A percentile compares a stretch with the other conserved stretches of the same genome.
Conservation (phyloP, 1,284 basidiomycete genomes). For the Leucocoprinus gongylophorus region DNA sequence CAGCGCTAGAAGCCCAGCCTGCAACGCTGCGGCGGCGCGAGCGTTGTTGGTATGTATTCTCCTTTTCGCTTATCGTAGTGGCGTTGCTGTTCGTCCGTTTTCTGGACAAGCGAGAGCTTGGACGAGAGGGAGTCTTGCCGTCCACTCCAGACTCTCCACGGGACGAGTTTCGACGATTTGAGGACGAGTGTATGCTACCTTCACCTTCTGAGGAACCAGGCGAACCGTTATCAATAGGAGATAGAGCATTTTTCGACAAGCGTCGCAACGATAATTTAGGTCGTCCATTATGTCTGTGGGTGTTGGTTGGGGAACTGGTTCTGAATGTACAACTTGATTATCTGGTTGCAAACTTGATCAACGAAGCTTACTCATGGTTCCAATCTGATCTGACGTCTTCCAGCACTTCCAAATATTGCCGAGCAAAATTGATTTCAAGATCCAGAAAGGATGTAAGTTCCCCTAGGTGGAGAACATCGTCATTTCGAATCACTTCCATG, state of each 20-base stretch:
- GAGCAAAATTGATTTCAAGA: constrained; percentile 65
- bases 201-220: constrained; percentile 35
- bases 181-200: constrained; percentile 20
- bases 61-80: constrained; percentile 25
- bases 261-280: constrained; percentile 3
- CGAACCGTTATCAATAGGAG: not conserved
- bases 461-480: constrained; percentile 61
- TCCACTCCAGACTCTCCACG: constrained; percentile 36
- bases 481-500: constrained; percentile 72
- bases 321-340: not conserved
- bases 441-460: constrained; percentile 67
- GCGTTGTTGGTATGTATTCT: constrained; percentile 30
- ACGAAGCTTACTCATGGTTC: constrained; percentile 47
- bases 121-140: constrained; percentile 41
- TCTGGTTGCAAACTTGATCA: not conserved
- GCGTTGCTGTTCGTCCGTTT: constrained; percentile 52
- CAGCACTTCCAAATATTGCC: constrained; percentile 63
- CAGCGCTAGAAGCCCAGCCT: constrained; percentile 59
- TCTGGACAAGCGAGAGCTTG: constrained; percentile 48
- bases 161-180: constrained; percentile 24
- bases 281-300: not conserved
- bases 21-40: constrained; percentile 42
- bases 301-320: not conserved
- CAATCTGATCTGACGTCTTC: constrained; percentile 61
- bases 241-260: constrained; percentile 3